Conservation (phyloP, 805 yeast species). For the Starmera amethionina region DNA sequence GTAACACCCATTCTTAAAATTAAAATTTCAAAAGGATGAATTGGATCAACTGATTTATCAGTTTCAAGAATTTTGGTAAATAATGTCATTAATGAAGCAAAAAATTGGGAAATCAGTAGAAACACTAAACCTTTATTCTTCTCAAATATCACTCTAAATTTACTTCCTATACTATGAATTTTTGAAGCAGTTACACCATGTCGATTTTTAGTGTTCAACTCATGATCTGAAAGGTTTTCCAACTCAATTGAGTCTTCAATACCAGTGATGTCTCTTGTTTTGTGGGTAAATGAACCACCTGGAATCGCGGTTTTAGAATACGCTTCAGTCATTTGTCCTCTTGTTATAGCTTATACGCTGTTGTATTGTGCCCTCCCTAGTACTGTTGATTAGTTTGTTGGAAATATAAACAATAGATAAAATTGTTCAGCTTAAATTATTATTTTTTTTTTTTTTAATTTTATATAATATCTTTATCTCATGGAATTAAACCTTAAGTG, state of each 20-base stretch:
- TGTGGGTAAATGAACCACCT: too few relatives aligned
- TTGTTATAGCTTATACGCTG: too few relatives aligned
- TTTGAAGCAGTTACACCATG: background rate
- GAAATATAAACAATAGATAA: too few relatives aligned
- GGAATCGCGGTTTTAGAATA: too few relatives aligned
- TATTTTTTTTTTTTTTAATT: too few relatives aligned
- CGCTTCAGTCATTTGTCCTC: too few relatives aligned
- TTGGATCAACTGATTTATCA: conserved; percentile 43
- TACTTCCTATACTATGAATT: background rate
- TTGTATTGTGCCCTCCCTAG: too few relatives aligned
- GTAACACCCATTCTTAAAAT: conserved; percentile 74
- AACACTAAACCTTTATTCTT: conserved; percentile 42
- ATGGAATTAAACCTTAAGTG: too few relatives aligned
- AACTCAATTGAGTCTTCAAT: background rate
- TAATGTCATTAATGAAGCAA: conserved; percentile 68
- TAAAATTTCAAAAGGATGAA: conserved; percentile 72
- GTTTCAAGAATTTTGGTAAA: conserved; percentile 68
- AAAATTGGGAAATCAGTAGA: conserved; percentile 53
- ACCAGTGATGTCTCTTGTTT: background rate
- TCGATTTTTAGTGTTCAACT: too few relatives aligned
- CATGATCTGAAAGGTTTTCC: background rate
- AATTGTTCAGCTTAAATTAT: too few relatives aligned
- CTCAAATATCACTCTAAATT: conserved; percentile 2
- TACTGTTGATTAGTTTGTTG: too few relatives aligned
- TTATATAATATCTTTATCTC: too few relatives aligned